Evolutionary conservation across 192 early-diverging fungal species (phyloP).

Genomic region (Lunasporangiospora selenospora): DNA sequence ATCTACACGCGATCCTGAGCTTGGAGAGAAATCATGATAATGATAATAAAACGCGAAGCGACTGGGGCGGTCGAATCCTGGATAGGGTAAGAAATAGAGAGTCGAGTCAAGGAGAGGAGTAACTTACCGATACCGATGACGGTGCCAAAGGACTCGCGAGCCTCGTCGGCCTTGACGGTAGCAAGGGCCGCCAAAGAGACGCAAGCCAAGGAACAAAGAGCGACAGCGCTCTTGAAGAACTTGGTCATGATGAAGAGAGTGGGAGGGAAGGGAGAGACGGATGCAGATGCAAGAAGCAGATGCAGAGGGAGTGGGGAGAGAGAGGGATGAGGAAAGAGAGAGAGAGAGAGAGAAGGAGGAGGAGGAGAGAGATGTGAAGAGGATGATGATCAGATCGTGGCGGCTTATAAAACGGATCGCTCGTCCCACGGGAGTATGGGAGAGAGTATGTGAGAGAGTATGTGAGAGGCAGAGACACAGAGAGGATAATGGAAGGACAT

Average conservation of each 20-base stretch:
- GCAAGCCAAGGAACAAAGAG: constrained; percentile 44
- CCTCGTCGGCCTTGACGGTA: constrained; percentile 47
- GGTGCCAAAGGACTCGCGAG: constrained; percentile 39
- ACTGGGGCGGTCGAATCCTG: too few species aligned
- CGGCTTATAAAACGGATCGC: constrained; percentile 5
- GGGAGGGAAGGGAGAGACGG: not conserved
- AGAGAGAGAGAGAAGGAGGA: constrained; percentile 1
- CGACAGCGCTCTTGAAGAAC: constrained; percentile 45
- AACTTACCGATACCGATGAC: constrained; percentile 52
- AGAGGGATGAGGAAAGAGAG: constrained; percentile 1
- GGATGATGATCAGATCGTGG: constrained; percentile 17
- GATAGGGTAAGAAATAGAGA: not conserved
- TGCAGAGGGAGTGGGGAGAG: not conserved
- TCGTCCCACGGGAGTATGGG: too few species aligned
- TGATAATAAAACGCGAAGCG: not conserved
- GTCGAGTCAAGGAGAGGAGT: not conserved
- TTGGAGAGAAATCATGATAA: too few species aligned
- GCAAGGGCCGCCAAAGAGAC: constrained; percentile 44
- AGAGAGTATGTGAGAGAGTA: constrained; percentile 7
- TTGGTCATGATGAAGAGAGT: constrained; percentile 35
- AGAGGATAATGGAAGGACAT: constrained; percentile 1
- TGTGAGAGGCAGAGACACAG: constrained; percentile 4
- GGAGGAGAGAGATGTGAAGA: not conserved
- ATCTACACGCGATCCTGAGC: too few species aligned
- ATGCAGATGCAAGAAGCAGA: not conserved